Conservation (phyloP, 495 filamentous ascomycete species). For the Polyplosphaeria fusca region DNA sequence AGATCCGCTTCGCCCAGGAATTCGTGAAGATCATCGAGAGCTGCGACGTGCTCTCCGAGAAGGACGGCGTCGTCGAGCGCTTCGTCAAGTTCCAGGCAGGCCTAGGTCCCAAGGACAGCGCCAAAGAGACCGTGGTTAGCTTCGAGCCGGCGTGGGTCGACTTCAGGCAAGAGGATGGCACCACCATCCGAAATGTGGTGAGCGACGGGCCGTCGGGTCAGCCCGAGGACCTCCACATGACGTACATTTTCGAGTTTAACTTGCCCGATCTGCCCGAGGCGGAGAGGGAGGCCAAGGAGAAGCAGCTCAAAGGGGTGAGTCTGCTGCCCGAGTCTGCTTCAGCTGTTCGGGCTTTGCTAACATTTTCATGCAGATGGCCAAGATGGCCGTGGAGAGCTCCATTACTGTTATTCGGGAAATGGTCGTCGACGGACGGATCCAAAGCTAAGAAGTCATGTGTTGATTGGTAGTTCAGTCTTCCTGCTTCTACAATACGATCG, state of each 20-base stretch:
- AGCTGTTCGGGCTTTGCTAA: neutral
- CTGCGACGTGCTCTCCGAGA: constrained; percentile 44
- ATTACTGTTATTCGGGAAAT: constrained; percentile 41
- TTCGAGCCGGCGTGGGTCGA: constrained; percentile 38
- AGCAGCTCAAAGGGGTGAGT: constrained; percentile 24
- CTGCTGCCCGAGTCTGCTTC: neutral
- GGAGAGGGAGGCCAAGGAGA: constrained; percentile 34
- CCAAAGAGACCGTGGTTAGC: constrained; percentile 29
- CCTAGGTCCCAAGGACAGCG: constrained; percentile 5
- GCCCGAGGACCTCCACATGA: constrained; percentile 49
- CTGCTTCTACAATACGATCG: no score
- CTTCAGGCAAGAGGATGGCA: constrained; percentile 37
- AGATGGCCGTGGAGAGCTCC: constrained; percentile 42
- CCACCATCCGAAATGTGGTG: constrained; percentile 49
- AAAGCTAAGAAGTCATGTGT: no score
- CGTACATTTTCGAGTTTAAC: constrained; percentile 55
- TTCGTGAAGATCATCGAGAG: constrained; percentile 51
- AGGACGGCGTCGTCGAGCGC: constrained; percentile 25
- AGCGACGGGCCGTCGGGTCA: constrained; percentile 45
- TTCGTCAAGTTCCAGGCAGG: constrained; percentile 22
- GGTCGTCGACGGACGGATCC: constrained; percentile 37
- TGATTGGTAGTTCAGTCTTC: no score
- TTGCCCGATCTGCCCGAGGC: constrained; percentile 42
- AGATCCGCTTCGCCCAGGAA: constrained; percentile 50
- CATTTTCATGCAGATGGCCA: constrained; percentile 25